phyloP scores from a whole-genome alignment of 345 rosid species.

The Eucalyptus cladocalyx region DNA sequence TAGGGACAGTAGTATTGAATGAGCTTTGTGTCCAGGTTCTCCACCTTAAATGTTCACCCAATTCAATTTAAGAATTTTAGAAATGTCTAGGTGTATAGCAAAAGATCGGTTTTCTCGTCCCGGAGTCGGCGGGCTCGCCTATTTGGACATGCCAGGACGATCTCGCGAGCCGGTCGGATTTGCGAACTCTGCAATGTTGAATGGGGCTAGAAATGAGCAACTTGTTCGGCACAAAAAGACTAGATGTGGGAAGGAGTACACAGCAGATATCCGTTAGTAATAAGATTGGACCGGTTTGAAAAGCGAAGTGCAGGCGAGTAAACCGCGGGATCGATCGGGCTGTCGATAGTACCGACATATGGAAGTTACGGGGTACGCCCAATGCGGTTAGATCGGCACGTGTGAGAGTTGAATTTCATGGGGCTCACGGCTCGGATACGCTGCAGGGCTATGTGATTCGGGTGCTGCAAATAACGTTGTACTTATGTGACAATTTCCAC shows the following conservation, averaged over 20 bases:
- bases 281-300: neutral
- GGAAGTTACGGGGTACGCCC: neutral
- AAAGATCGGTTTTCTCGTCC: neutral
- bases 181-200: neutral
- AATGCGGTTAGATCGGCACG: neutral
- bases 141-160: neutral
- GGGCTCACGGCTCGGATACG: neutral
- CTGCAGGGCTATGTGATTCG: neutral
- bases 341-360: too few relatives aligned
- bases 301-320: neutral
- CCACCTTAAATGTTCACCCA: neutral
- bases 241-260: neutral
- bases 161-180: neutral
- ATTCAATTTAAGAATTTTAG: neutral
- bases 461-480: neutral
- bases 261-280: neutral
- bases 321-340: neutral
- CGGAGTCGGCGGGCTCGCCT: neutral
- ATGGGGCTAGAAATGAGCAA: neutral
- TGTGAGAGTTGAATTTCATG: neutral
- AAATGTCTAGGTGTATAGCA: neutral
- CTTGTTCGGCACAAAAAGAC: neutral
- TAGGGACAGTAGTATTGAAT: neutral
- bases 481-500: neutral
- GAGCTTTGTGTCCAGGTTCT: neutral